Base-by-base conservation (phyloP, 129 eudicot genomes). In the Saposhnikovia divaricata region DNA sequence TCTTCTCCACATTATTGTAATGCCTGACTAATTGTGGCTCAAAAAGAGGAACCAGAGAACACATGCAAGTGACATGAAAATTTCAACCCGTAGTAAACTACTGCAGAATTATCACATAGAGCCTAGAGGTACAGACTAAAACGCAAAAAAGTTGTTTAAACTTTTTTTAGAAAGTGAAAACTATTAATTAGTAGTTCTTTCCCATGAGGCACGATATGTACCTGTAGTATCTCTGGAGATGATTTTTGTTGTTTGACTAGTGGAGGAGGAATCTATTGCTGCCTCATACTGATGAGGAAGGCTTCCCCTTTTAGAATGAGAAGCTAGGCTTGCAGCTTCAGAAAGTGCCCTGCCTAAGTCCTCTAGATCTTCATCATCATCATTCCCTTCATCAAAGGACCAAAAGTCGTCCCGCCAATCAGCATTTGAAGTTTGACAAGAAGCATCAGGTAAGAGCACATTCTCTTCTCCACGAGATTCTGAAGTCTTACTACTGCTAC, bases 341-440 rank as follows among this genome's bases (percentile, higher is more conserved):
- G 86, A 84, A 74, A 96, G 80, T 5, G 95, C 90, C 80, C 79
- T 87, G 61, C 91, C 83, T 86, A 96, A 82, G 25, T 91, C 93
- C 69, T 89, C 97, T 81, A 96, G 65, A 86, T 90, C 88, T 70
- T 89, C 78, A 80, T 87, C 93, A 79, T 87, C 96, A 57, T 88
- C 92, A 47, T 51, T 75, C 78, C 78, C 90, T 50, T 80, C 87
- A 31, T 87, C 86, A n/a, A 89, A 90, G 80, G 91, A 80, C 90
- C 90, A 90, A 21, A 82, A 57, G 72, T 91, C 89, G 47, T 86
- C 88, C 79, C 37, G 80, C 83, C 78, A 81, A 77, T 87, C 79
- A 57, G 85, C 72, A 68, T 85, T 82, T 71, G 84, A 83, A 79
- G 76, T 79, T 71, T 88, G 76, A 55, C 48, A 27, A 40, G 84